Percentiles rank a stretch among this genome's conserved stretches.
These are phyloP conservation scores for Fonsecaea nubica DNA, from an alignment of 2,329 filamentous ascomycete genomes.

Conservation along the genomic window DNA sequence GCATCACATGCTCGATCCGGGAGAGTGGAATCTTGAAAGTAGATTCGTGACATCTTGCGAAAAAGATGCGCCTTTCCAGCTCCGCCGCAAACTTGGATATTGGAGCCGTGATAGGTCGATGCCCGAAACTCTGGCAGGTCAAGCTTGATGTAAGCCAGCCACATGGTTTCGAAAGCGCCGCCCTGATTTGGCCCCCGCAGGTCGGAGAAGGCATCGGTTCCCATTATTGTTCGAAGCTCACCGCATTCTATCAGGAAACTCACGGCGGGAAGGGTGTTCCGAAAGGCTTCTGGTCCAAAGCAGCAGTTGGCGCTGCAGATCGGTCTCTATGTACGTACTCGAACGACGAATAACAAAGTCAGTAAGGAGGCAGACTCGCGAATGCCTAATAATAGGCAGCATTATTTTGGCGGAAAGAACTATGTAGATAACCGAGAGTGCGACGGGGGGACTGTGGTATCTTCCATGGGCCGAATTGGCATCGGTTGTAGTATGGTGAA, in stretches of 20 bases:
- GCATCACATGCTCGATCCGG: conserved; percentile 15
- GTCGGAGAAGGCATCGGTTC: background rate
- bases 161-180: conserved; percentile 1
- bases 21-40: background rate
- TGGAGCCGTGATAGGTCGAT: background rate
- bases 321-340: background rate
- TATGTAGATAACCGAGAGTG: conserved; percentile 23
- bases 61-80: conserved; percentile 15
- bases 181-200: background rate
- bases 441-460: conserved; percentile 17
- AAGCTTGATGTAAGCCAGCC: conserved; percentile 9
- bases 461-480: conserved; percentile 3
- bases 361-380: background rate
- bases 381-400: background rate
- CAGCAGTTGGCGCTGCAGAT: background rate
- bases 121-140: background rate
- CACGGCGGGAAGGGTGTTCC: background rate
- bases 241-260: background rate
- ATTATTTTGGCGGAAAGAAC: background rate
- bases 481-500: background rate
- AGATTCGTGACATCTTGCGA: conserved; percentile 32
- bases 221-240: background rate
- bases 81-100: background rate
- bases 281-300: background rate
- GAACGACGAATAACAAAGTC: background rate